Evolutionary conservation across 805 yeast species (phyloP), one percentile per base, ranked within the genome.

Genomic region (Saturnispora diversa): DNA sequence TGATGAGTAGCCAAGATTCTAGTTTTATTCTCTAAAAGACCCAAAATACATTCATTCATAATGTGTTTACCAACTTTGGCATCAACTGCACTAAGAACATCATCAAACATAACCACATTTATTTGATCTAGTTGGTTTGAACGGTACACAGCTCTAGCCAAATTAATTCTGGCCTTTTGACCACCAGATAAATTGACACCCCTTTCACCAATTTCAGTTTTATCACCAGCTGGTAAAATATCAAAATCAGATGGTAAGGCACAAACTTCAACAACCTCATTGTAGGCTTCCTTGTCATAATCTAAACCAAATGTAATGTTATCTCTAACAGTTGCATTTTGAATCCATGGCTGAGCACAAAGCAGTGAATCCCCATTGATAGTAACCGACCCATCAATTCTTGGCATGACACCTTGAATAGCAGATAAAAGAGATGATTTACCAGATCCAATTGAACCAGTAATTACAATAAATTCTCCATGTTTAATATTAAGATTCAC

Each of bases 111-210:
- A 30, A 80, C 69, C 19, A 83, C 77, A 52, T 81, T 86, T 15
- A 72, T 70, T 21, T 76, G 68, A 11, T 79, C 74, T 30, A 30
- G 11, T 10, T 29, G 30, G 17, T 17, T 24, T 6, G 45, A 39
- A 12, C 44, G 31, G 52, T 84, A 84, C 2, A 82, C 85, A 2
- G 90, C 81, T 55, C 94, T 70, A 3, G 94, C 94, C 44, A 84
- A 62, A 53, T 76, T 75, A 39, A 84, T 72, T 57, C 94, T 70
- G 1, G 94, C 90, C 65, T 84, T 84, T 58, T 84, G 95, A 37
- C 95, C 95, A 44, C 95, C 95, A 4, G 88, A 80, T 27, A 84
- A 60, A 2, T 87, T 83, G 37, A 85, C 78, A 49, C 94, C 95
- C 54, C 85, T 69, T 57, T 84, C 94, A 46, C 94, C 95, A 50